phyloP scores from a whole-genome alignment of 768 basidiomycete genomes.

The Vararia minispora region DNA sequence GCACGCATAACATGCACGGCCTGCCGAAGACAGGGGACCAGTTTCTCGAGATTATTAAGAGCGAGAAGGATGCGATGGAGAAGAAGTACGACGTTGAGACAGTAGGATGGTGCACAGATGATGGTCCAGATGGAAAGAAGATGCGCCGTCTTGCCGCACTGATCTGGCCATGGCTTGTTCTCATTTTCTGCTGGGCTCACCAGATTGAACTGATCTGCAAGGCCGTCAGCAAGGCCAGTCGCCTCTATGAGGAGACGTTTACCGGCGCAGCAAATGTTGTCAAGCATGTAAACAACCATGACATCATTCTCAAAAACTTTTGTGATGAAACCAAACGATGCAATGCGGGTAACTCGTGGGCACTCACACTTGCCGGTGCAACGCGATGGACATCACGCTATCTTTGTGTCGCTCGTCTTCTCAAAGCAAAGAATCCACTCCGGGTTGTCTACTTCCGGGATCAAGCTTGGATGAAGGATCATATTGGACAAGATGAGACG shows the following conservation, averaged over 20 bases:
- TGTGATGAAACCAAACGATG: conserved; percentile 8
- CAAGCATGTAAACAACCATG: conserved; percentile 22
- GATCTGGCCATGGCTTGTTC: neutral
- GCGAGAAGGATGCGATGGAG: conserved; percentile 8
- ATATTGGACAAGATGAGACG: no score
- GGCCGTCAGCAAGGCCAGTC: conserved; percentile 6
- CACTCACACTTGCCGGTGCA: conserved; percentile 7
- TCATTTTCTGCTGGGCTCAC: conserved; percentile 14
- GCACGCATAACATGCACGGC: conserved; percentile 8
- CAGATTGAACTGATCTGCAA: conserved; percentile 21
- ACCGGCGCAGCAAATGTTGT: conserved; percentile 12
- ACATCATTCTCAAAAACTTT: conserved; percentile 13
- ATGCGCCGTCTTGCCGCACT: conserved; percentile 1
- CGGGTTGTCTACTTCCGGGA: no score
- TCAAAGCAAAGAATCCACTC: no score
- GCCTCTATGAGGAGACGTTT: neutral
- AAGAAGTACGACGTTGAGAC: conserved; percentile 2
- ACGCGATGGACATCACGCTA: conserved; percentile 14
- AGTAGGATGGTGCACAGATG: conserved; percentile 7
- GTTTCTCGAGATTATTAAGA: conserved; percentile 3
- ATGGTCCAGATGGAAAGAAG: conserved; percentile 13
- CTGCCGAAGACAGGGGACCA: conserved; percentile 10
- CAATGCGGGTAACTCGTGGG: no score
- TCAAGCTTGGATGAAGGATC: no score
- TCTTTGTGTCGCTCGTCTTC: conserved; percentile 3